Percentiles rank a stretch among this genome's conserved stretches.
Evolutionary conservation across 306 rosid species (phyloP).

Genomic region (Prunus mira): DNA sequence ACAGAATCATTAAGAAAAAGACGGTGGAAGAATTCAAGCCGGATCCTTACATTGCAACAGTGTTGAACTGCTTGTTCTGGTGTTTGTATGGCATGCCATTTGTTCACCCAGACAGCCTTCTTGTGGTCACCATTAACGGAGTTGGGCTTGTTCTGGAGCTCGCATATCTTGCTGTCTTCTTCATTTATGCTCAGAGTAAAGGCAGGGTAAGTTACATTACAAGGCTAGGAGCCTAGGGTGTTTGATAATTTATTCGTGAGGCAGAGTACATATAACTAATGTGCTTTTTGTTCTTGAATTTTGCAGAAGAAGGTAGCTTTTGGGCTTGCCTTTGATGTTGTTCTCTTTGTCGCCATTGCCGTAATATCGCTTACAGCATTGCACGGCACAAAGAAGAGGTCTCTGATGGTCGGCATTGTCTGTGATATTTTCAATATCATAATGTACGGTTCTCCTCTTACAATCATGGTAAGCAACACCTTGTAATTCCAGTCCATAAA

Average conservation of each 20-base stretch:
- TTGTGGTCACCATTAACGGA: slow-evolving; percentile 57
- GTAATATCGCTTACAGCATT: slow-evolving; percentile 35
- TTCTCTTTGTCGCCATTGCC: slow-evolving; percentile 39
- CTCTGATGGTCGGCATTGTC: slow-evolving; percentile 60
- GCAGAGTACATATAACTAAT: too few relatives aligned
- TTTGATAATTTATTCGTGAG: not conserved
- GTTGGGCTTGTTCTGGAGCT: slow-evolving; percentile 57
- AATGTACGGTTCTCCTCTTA: slow-evolving; percentile 72
- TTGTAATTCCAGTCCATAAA: not conserved
- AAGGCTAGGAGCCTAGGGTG: not conserved
- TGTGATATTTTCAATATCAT: slow-evolving; percentile 63
- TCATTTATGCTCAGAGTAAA: slow-evolving; percentile 22
- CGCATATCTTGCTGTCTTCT: slow-evolving; percentile 48
- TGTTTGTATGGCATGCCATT: slow-evolving; percentile 70
- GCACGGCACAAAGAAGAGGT: slow-evolving; percentile 37
- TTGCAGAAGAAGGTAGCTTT: slow-evolving; percentile 41
- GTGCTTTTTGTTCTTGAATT: not conserved
- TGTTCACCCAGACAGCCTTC: slow-evolving; percentile 58
- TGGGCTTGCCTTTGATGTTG: slow-evolving; percentile 15
- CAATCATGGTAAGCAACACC: slow-evolving; percentile 48
- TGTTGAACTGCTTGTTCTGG: slow-evolving; percentile 71
- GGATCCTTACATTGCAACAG: slow-evolving; percentile 57
- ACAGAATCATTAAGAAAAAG: slow-evolving; percentile 47
- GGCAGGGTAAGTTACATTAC: slow-evolving; percentile 45
- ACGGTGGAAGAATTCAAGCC: slow-evolving; percentile 62